Base-by-base conservation (phyloP, 148 eudicot genomes). In the Rhododendron mucronatum region DNA sequence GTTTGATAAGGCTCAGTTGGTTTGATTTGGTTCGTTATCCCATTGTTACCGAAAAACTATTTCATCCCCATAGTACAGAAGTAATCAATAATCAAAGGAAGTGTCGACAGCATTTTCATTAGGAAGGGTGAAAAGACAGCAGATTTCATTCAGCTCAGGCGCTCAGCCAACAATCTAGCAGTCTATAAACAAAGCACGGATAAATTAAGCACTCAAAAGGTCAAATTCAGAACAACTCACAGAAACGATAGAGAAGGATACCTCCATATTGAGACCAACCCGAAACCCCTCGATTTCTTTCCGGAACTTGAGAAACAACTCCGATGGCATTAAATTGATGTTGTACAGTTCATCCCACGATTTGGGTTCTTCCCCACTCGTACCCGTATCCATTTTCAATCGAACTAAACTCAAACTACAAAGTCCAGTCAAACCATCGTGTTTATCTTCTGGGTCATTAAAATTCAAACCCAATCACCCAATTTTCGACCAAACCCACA, bases 281-380 rank as follows among this genome's bases (percentile, higher is more conserved):
- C 95, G 91, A 82, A 91, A 88, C 20, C 93, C 96, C 77, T 94
- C 86, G 75, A 89, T 57, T 86, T 94, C 88, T 91, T 93, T 93
- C 82, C 99, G 92, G 75, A 96, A 96, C 85, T 96, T 96, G 90
- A 95, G 84, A 84, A 96, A 95, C 39, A 96, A 84, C 85, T 96
- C 95, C 3, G 98, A 92, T 23, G 98, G 99, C 73, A 96, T 86
- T 87, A 96, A 87, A 85, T 95, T 86, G 83, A 96, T 45, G 65
- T 90, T 94, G 93, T 92, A 95, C 3, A 88, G 90, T 55, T 96
- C 97, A 47, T 96, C 98, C 99, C 99, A 96, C 1, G 98, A 92
- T 82, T 88, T 82, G 39, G 93, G 89, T 82, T 93, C 96, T 59
- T 90, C 98, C 7, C 83, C 86, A 63, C 73, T 92, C 80, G 86